These are phyloP conservation scores for Globisporangium middletonii DNA, from an alignment of 352 stramenopile genomes.

Conservation along the genomic window DNA sequence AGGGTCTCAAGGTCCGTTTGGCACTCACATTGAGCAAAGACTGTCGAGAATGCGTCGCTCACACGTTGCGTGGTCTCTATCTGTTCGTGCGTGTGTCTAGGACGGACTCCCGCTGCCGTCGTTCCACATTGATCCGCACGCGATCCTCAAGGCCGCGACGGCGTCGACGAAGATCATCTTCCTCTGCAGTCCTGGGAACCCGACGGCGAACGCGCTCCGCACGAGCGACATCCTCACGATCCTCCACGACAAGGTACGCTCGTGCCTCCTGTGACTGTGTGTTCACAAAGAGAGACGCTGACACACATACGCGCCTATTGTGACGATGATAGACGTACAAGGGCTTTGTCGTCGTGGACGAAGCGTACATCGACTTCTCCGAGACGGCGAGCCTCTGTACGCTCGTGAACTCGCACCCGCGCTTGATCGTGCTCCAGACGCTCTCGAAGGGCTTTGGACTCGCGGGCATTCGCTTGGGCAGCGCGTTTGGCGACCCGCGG, in stretches of 20 bases:
- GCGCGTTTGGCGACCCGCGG: conserved; percentile 87
- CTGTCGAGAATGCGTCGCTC: too few relatives aligned
- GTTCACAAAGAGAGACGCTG: neutral
- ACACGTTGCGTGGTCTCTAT: too few relatives aligned
- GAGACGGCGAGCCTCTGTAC: conserved; percentile 66
- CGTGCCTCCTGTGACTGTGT: neutral
- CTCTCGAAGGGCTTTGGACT: conserved; percentile 98
- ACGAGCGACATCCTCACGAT: conserved; percentile 88
- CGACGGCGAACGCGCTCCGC: conserved; percentile 93
- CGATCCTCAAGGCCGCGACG: conserved; percentile 89
- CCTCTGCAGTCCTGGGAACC: conserved; percentile 96
- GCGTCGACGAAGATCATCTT: conserved; percentile 95
- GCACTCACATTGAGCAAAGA: too few relatives aligned
- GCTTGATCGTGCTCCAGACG: conserved; percentile 97
- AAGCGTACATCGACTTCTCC: conserved; percentile 98
- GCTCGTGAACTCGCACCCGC: conserved; percentile 90
- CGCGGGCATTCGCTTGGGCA: conserved; percentile 92
- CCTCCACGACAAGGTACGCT: conserved; percentile 58
- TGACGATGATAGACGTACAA: conserved; percentile 56
- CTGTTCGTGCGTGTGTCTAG: conserved; percentile 3
- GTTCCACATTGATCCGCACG: conserved; percentile 78
- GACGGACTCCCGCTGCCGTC: conserved; percentile 41
- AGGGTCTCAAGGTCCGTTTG: conserved; percentile 45
- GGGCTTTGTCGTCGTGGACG: conserved; percentile 97
- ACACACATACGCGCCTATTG: too few relatives aligned